Evolutionary conservation across 2,329 filamentous ascomycete species (phyloP), one percentile per base, ranked within the genome.

Genomic region (Aspergillus sp.): DNA sequence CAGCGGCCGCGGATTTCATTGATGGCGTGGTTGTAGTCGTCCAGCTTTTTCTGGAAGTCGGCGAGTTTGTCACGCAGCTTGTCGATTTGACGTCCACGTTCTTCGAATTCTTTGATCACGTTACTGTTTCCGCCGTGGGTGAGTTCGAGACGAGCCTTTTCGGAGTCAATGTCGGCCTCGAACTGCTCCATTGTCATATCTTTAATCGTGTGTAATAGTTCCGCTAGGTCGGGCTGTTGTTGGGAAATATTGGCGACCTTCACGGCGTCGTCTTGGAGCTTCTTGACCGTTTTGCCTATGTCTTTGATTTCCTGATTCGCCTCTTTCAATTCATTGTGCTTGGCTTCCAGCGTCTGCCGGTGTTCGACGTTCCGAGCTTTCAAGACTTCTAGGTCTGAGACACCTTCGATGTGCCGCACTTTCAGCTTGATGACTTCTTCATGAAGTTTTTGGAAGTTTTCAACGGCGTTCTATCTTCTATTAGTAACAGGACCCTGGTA

Each of bases 121-220:
- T 87, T 85, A 3, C 87, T 88, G 67, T 93, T 91, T 39, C 90
- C 90, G 41, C 88, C 89, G 60, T 92, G 88, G 57, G 95, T 90
- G 64, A 95, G 84, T 61, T 92, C 90, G 2, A 98, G 84, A 62
- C 90, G 89, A 23, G 89, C 88, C 63, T 86, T 82, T 72, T 92
- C 89, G 0, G 88, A 87, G 21, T 87, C 83, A 53, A 97, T 90
- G 62, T 96, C 89, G 8, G 85, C 82, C 27, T 90, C 84, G 6
- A 97, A 80, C 2, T 88, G 83, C 51, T 90, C 87, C 0, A 84
- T 69, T 1, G 82, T 84, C 71, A 85, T 85, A 3, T 77, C 80
- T 1, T 80, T 76, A 11, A 87, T 71, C 1, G 76, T 73, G 1
- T 72, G 73, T 53, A 86, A 77, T 19, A 77, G 64, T 15, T 80